phyloP scores from a whole-genome alignment of 208 protist species.

The Novymonas esmeraldas region DNA sequence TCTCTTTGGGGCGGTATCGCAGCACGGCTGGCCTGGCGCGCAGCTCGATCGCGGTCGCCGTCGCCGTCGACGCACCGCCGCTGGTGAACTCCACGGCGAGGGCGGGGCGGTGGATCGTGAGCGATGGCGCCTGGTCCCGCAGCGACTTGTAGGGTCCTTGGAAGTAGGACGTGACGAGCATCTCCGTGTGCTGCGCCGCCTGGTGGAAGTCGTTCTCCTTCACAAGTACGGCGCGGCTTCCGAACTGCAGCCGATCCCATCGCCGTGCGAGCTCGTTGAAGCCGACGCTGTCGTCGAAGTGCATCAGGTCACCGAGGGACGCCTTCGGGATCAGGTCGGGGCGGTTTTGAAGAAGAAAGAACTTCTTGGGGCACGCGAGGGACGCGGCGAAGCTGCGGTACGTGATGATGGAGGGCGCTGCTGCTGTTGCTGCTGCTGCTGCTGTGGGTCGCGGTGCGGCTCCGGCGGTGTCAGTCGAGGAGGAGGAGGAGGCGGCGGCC shows the following conservation, averaged over 20 bases:
- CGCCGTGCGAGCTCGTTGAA: constrained; percentile 89
- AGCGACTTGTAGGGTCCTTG: constrained; percentile 70
- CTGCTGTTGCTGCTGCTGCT: constrained; percentile 3
- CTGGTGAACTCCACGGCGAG: constrained; percentile 63
- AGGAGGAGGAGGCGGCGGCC: neutral
- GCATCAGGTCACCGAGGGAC: constrained; percentile 78
- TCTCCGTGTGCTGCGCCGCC: constrained; percentile 74
- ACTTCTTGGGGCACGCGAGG: constrained; percentile 83
- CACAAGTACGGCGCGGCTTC: constrained; percentile 79
- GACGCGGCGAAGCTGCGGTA: constrained; percentile 73
- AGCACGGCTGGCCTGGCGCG: constrained; percentile 73
- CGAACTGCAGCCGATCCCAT: constrained; percentile 89
- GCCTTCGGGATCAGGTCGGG: constrained; percentile 57
- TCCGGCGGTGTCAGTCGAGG: neutral
- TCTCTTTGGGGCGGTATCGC: constrained; percentile 86
- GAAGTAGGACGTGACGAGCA: constrained; percentile 82
- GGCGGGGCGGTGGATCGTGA: constrained; percentile 86
- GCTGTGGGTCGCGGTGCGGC: too few relatives aligned
- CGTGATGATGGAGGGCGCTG: constrained; percentile 39
- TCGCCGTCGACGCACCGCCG: neutral
- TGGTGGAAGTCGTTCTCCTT: constrained; percentile 62
- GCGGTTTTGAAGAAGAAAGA: constrained; percentile 74
- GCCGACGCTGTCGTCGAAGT: constrained; percentile 82
- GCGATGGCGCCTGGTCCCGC: constrained; percentile 77
- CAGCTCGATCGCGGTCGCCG: constrained; percentile 30